A percentile compares a stretch with the other conserved stretches of the same genome.
Conservation (phyloP, 345 rosid species). For the Hibiscus trionum region DNA sequence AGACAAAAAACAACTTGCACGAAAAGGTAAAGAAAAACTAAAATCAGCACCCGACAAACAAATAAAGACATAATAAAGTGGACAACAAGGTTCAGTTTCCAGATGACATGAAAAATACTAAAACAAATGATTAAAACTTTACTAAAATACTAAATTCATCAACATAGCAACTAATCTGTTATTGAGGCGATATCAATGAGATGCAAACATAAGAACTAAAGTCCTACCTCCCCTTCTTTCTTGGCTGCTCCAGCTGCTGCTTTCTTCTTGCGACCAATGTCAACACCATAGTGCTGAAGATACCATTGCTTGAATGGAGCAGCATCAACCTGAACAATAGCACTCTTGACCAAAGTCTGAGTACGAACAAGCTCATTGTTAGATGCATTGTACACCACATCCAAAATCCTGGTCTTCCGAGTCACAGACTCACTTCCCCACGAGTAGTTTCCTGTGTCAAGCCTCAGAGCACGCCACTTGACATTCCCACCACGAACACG, state of each 20-base stretch:
- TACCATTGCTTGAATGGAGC: conserved; percentile 76
- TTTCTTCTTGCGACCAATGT: conserved; percentile 77
- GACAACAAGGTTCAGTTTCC: neutral
- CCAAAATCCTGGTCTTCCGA: conserved; percentile 74
- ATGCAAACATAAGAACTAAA: neutral
- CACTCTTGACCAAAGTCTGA: conserved; percentile 69
- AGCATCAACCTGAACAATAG: conserved; percentile 65
- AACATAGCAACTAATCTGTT: neutral
- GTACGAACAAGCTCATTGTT: conserved; percentile 86
- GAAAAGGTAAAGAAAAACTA: neutral
- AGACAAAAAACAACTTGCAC: neutral
- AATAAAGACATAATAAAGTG: neutral
- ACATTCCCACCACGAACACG: conserved; percentile 82
- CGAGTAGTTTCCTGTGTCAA: conserved; percentile 77
- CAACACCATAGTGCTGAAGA: conserved; percentile 58
- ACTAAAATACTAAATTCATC: neutral
- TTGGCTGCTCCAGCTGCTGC: conserved; percentile 25
- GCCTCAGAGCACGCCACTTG: conserved; percentile 83
- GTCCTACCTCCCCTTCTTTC: conserved; percentile 53
- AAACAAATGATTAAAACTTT: neutral
- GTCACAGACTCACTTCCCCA: conserved; percentile 91
- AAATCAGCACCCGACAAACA: neutral
- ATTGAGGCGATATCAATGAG: neutral
- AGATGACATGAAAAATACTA: neutral
- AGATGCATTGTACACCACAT: conserved; percentile 86